Evolutionary conservation across 768 basidiomycete genomes (phyloP).

Genomic region (Rhodotorula taiwanensis): DNA sequence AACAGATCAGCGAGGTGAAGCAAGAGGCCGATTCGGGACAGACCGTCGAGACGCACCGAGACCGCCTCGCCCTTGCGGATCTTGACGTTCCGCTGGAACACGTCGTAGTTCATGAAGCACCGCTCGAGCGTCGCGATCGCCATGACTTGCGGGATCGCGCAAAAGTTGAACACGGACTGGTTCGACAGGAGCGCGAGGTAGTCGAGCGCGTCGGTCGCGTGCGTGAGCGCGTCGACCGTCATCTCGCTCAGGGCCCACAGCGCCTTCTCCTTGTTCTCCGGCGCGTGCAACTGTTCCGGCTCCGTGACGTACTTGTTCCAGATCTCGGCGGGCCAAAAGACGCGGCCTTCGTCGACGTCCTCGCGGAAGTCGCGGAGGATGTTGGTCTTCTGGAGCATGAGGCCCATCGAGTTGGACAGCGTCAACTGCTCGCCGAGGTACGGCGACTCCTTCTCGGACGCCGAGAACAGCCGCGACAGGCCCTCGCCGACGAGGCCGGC

Average conservation of each 20-base stretch:
- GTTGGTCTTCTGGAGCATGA: constrained; percentile 94
- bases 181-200: constrained; percentile 79
- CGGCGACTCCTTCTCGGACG: constrained; percentile 33
- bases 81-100: constrained; percentile 85
- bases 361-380: constrained; percentile 93
- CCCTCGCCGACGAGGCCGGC: constrained; percentile 79
- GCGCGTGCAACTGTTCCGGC: constrained; percentile 51
- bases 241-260: constrained; percentile 78
- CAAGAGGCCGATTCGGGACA: not conserved
- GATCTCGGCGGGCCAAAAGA: constrained; percentile 92
- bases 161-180: constrained; percentile 92
- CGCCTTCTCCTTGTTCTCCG: constrained; percentile 59
- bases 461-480: constrained; percentile 33
- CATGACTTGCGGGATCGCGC: constrained; percentile 89
- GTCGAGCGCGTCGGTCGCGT: constrained; percentile 77
- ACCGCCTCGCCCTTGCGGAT: constrained; percentile 90
- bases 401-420: constrained; percentile 88
- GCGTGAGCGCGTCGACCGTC: constrained; percentile 77
- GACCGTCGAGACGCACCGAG: constrained; percentile 50
- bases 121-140: constrained; percentile 85
- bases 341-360: constrained; percentile 73
- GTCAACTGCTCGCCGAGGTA: constrained; percentile 71
- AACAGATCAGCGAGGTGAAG: not conserved
- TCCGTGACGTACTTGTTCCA: constrained; percentile 54
- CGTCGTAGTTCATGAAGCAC: constrained; percentile 85